Conservation (phyloP, 2,329 filamentous ascomycete genomes). For the Daldinia sp. region DNA sequence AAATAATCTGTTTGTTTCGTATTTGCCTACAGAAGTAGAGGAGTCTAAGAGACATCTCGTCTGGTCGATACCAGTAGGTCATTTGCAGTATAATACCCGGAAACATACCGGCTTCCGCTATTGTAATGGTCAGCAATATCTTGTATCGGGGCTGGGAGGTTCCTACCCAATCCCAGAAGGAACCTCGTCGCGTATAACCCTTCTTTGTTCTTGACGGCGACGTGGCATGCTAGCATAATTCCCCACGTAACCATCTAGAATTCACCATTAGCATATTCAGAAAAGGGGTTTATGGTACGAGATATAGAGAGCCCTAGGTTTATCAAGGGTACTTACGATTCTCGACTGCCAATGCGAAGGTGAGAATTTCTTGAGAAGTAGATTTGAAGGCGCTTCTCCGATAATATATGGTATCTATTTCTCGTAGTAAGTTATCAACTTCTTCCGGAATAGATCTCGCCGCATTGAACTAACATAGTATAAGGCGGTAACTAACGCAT, state of each 20-base stretch:
- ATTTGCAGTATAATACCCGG: slow-evolving; percentile 55
- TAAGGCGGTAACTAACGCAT: slow-evolving; percentile 50
- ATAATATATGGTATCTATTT: slow-evolving; percentile 51
- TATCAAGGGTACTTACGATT: slow-evolving; percentile 40
- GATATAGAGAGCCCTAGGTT: not conserved
- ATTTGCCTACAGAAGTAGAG: slow-evolving; percentile 54
- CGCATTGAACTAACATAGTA: slow-evolving; percentile 49
- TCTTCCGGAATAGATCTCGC: not conserved
- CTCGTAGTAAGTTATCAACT: slow-evolving; percentile 5
- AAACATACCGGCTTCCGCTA: slow-evolving; percentile 53
- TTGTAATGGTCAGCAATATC: not conserved
- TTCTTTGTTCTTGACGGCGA: slow-evolving; percentile 49
- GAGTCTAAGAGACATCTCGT: slow-evolving; percentile 56
- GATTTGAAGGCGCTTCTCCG: slow-evolving; percentile 52
- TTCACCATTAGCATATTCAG: not conserved
- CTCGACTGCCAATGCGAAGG: slow-evolving; percentile 53
- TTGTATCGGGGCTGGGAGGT: too few relatives aligned
- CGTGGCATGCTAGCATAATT: slow-evolving; percentile 47
- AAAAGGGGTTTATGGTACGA: not conserved
- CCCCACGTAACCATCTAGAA: slow-evolving; percentile 51
- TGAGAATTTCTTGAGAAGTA: slow-evolving; percentile 50
- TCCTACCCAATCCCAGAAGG: slow-evolving; percentile 48
- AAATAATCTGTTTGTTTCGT: not conserved
- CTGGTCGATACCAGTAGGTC: slow-evolving; percentile 58
- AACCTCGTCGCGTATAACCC: slow-evolving; percentile 51